phyloP scores from a whole-genome alignment of 169 alveolate genomes.

The Plasmodium gallinaceum region DNA sequence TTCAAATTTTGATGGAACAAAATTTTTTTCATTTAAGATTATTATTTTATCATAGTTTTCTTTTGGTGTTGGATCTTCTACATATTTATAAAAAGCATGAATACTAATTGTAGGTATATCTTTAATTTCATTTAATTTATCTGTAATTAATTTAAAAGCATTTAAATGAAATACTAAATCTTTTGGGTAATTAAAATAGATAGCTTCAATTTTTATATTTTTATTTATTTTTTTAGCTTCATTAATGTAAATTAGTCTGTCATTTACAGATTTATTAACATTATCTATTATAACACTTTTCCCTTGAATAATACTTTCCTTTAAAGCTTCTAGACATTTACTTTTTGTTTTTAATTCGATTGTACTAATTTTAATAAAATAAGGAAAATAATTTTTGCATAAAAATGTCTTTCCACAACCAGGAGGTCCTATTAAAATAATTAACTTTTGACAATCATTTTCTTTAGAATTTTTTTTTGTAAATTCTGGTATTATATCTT shows the following conservation, averaged over 20 bases:
- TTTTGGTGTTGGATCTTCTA: constrained; percentile 27
- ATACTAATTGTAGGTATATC: constrained; percentile 61
- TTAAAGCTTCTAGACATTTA: constrained; percentile 28
- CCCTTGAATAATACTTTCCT: constrained; percentile 14
- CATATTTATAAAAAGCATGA: constrained; percentile 66
- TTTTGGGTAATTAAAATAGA: constrained; percentile 58
- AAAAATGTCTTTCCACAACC: constrained; percentile 68
- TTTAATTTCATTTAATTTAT: constrained; percentile 11
- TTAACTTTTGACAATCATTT: constrained; percentile 7
- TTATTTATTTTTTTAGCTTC: constrained; percentile 52
- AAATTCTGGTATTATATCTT: background rate
- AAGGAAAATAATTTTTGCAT: constrained; percentile 31
- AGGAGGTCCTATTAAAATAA: constrained; percentile 55
- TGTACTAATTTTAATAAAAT: constrained; percentile 15
- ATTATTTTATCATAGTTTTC: constrained; percentile 30
- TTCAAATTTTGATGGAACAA: constrained; percentile 52
- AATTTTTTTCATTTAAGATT: constrained; percentile 40
- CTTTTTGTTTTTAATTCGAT: constrained; percentile 32
- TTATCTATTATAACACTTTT: constrained; percentile 65
- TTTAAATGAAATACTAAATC: constrained; percentile 49
- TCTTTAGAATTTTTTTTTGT: background rate
- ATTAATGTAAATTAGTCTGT: constrained; percentile 32
- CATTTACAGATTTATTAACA: constrained; percentile 24
- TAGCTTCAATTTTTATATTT: constrained; percentile 30
- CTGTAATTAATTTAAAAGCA: constrained; percentile 53